These are phyloP conservation scores for Panellus pusillus DNA, from an alignment of 768 basidiomycete genomes.

Conservation along the genomic window DNA sequence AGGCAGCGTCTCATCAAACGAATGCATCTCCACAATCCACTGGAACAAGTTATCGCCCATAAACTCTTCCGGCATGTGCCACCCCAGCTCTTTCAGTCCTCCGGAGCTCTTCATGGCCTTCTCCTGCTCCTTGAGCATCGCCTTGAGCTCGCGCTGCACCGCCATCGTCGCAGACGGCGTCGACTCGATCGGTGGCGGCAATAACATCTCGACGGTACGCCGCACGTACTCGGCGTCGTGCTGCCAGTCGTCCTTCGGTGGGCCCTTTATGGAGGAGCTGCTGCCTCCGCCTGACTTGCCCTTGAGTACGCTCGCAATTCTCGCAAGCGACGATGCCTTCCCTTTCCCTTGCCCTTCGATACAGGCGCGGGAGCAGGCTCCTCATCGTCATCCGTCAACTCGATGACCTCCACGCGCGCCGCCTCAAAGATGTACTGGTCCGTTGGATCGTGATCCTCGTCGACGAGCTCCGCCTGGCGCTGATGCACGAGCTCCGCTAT, in stretches of 20 bases:
- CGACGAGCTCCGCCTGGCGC: constrained; percentile 39
- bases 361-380: constrained; percentile 24
- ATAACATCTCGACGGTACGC: constrained; percentile 41
- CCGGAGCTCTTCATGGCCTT: constrained; percentile 27
- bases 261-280: constrained; percentile 18
- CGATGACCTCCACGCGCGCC: constrained; percentile 21
- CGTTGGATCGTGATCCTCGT: constrained; percentile 49
- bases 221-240: constrained; percentile 53
- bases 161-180: constrained; percentile 54
- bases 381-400: constrained; percentile 24
- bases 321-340: constrained; percentile 11
- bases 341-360: constrained; percentile 14
- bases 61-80: constrained; percentile 69
- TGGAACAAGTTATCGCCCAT: constrained; percentile 70
- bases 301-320: constrained; percentile 8
- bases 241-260: constrained; percentile 50
- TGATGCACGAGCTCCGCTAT: constrained; percentile 48
- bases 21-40: constrained; percentile 75
- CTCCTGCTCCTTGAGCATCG: constrained; percentile 63
- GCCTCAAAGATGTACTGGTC: constrained; percentile 47
- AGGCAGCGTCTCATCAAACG: constrained; percentile 60
- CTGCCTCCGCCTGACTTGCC: constrained; percentile 9
- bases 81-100: constrained; percentile 60
- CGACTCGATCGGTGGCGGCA: constrained; percentile 64
- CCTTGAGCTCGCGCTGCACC: constrained; percentile 59